A percentile compares a stretch with the other conserved stretches of the same genome.
These are phyloP conservation scores for Zygotorulaspora danielsina DNA, from an alignment of 805 yeast species.

Conservation along the genomic window DNA sequence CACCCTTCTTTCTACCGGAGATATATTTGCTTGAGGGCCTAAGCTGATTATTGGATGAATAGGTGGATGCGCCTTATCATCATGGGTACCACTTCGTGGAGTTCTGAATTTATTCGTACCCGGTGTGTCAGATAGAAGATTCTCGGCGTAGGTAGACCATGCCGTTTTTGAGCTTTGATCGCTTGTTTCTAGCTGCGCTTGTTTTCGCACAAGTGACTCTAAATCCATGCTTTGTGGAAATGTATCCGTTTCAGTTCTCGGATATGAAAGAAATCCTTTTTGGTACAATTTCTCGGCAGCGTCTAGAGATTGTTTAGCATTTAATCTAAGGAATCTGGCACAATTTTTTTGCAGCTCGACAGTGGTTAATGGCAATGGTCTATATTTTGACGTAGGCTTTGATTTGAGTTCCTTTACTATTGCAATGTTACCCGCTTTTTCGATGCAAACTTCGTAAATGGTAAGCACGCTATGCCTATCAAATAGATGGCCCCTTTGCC, in stretches of 20 bases:
- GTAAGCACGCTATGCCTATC: constrained; percentile 63
- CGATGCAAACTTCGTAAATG: constrained; percentile 65
- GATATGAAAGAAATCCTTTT: constrained; percentile 84
- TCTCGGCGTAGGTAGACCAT: constrained; percentile 73
- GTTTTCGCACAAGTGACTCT: constrained; percentile 54
- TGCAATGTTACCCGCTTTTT: constrained; percentile 43
- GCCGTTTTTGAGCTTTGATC: constrained; percentile 58
- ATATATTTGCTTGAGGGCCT: constrained; percentile 26
- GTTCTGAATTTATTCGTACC: constrained; percentile 43
- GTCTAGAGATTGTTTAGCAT: constrained; percentile 73
- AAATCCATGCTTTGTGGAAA: constrained; percentile 79
- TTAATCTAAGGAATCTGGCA: constrained; percentile 63
- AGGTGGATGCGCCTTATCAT: constrained; percentile 98
- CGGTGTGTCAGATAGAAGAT: constrained; percentile 36
- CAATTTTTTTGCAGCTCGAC: constrained; percentile 90
- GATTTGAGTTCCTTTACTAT: constrained; percentile 47
- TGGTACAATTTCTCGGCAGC: constrained; percentile 84
- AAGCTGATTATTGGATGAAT: constrained; percentile 70
- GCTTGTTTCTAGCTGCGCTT: constrained; percentile 35
- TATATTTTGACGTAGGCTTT: constrained; percentile 67
- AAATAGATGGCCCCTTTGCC: constrained; percentile 70
- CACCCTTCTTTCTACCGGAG: constrained; percentile 53
- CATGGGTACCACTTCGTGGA: constrained; percentile 79
- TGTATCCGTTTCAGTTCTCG: constrained; percentile 93
- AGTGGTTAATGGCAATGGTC: constrained; percentile 90